Percentiles rank a stretch among this genome's conserved stretches.
Evolutionary conservation across 2,329 filamentous ascomycete species (phyloP).

Genomic region (Fusarium lateritium): DNA sequence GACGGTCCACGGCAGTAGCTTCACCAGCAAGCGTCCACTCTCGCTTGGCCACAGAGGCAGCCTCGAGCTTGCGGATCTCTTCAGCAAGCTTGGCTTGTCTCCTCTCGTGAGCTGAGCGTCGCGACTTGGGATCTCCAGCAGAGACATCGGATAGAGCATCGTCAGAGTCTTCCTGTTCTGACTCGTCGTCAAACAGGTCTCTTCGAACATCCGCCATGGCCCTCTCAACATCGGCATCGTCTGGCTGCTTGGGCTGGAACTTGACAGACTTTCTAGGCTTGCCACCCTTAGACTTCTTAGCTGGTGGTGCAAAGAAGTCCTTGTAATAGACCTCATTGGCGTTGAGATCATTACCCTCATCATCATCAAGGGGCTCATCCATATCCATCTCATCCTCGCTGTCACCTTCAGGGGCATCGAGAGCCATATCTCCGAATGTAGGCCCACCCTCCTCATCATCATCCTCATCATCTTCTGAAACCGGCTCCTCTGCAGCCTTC

Average conservation of each 20-base stretch:
- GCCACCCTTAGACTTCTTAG: conserved; percentile 74
- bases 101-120: conserved; percentile 87
- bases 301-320: conserved; percentile 93
- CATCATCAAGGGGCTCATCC: conserved; percentile 68
- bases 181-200: conserved; percentile 88
- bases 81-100: conserved; percentile 87
- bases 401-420: conserved; percentile 80
- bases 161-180: conserved; percentile 75
- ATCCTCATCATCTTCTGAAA: conserved; percentile 59
- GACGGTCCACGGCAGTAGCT: conserved; percentile 84
- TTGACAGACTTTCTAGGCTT: conserved; percentile 61
- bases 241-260: conserved; percentile 61
- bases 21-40: conserved; percentile 94
- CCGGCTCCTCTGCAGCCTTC: conserved; percentile 51
- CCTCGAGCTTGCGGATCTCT: conserved; percentile 92
- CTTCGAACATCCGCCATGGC: conserved; percentile 90
- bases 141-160: conserved; percentile 77
- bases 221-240: conserved; percentile 79
- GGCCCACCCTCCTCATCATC: conserved; percentile 83
- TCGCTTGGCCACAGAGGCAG: conserved; percentile 88
- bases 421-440: conserved; percentile 84
- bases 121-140: conserved; percentile 78
- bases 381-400: conserved; percentile 73
- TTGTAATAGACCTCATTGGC: conserved; percentile 92
- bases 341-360: conserved; percentile 74